Conservation (phyloP, 2,329 filamentous ascomycete species). For the Cadophora sp. region DNA sequence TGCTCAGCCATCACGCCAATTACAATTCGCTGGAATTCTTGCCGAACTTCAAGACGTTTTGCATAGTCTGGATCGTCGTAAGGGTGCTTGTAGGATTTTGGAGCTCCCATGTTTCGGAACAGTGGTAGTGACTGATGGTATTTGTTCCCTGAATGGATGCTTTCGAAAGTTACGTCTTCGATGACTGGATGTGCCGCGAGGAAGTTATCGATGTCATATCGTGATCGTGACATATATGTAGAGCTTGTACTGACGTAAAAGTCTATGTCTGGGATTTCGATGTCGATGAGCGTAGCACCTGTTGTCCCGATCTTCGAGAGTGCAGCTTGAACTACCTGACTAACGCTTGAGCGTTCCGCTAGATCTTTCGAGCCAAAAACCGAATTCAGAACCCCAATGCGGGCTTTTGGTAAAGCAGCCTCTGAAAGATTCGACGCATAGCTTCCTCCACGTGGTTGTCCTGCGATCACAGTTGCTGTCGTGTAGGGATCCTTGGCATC, state of each 20-base stretch:
- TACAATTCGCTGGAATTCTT: conserved; percentile 43
- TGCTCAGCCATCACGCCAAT: conserved; percentile 43
- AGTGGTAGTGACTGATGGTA: conserved; percentile 30
- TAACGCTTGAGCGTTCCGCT: conserved; percentile 38
- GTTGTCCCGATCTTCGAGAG: conserved; percentile 28
- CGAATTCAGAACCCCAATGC: conserved; percentile 42
- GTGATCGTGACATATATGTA: conserved; percentile 40
- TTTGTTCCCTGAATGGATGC: conserved; percentile 19
- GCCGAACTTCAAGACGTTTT: conserved; percentile 37
- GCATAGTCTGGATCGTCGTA: conserved; percentile 43
- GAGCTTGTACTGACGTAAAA: conserved; percentile 39
- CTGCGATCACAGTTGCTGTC: conserved; percentile 36
- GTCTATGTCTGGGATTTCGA: conserved; percentile 41
- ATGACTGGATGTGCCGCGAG: conserved; percentile 49
- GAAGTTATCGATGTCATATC: conserved; percentile 45
- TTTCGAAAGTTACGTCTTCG: conserved; percentile 28
- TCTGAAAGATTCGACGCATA: conserved; percentile 40
- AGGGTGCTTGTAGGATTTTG: conserved; percentile 33
- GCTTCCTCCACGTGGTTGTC: conserved; percentile 41
- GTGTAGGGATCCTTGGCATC: conserved; percentile 43
- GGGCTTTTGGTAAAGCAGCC: conserved; percentile 31
- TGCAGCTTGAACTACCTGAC: conserved; percentile 35
- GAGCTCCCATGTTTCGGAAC: conserved; percentile 21
- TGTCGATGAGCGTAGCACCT: conserved; percentile 40
- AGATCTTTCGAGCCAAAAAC: conserved; percentile 39